Percentiles rank a stretch among this genome's conserved stretches.
phyloP scores from a whole-genome alignment of 1,284 basidiomycete genomes.

The Trichosporon sp. region DNA sequence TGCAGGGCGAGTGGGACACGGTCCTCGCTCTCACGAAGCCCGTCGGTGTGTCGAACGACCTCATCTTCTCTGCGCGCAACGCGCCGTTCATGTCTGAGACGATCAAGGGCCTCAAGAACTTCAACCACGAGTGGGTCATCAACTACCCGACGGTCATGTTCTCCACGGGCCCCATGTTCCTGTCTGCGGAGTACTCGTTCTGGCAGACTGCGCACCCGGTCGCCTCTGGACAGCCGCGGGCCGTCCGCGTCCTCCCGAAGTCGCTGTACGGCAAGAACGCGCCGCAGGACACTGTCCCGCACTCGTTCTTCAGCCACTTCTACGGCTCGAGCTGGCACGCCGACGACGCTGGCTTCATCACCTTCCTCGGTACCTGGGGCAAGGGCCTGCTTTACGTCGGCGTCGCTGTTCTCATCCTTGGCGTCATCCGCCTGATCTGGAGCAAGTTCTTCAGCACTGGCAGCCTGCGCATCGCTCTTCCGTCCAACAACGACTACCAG shows the following conservation, averaged over 20 bases:
- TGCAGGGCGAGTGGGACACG: slow-evolving; percentile 74
- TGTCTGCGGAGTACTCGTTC: slow-evolving; percentile 81
- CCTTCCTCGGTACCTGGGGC: slow-evolving; percentile 84
- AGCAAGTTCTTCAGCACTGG: slow-evolving; percentile 33
- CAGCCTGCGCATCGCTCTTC: slow-evolving; percentile 27
- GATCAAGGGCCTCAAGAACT: slow-evolving; percentile 88
- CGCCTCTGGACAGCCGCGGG: slow-evolving; percentile 62
- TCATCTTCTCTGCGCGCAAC: slow-evolving; percentile 84
- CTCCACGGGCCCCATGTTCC: slow-evolving; percentile 93
- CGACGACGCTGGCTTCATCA: slow-evolving; percentile 90
- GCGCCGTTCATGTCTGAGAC: slow-evolving; percentile 92
- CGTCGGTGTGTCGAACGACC: slow-evolving; percentile 94
- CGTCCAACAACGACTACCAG: slow-evolving; percentile 27
- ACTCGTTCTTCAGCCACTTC: slow-evolving; percentile 92
- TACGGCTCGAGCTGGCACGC: slow-evolving; percentile 97
- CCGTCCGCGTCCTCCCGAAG: slow-evolving; percentile 87
- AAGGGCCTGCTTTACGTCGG: slow-evolving; percentile 82
- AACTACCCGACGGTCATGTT: slow-evolving; percentile 99
- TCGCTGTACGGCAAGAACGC: slow-evolving; percentile 96
- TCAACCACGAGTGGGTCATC: slow-evolving; percentile 88
- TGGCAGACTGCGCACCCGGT: slow-evolving; percentile 72
- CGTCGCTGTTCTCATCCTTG: slow-evolving; percentile 68
- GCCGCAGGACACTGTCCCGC: slow-evolving; percentile 75
- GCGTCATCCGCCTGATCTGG: slow-evolving; percentile 66
- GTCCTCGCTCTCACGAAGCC: slow-evolving; percentile 94